phyloP scores from a whole-genome alignment of 2,329 filamentous ascomycete genomes.

The Paracorniculantispora psalliotae region DNA sequence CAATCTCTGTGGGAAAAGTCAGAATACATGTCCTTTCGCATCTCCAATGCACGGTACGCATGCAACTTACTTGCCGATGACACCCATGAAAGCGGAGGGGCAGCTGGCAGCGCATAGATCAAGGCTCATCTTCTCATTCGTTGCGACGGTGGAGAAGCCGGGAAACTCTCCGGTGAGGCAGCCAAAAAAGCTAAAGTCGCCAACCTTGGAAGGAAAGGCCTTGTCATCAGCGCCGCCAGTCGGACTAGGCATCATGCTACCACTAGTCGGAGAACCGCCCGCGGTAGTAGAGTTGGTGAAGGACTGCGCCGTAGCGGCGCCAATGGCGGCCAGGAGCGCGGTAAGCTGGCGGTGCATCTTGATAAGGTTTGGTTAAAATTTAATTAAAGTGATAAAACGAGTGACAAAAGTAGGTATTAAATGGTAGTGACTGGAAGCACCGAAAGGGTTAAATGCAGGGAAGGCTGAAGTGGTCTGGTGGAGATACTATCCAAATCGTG shows the following conservation, averaged over 20 bases:
- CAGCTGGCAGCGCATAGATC: conserved; percentile 24
- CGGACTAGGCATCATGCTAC: background rate
- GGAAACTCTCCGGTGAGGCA: conserved; percentile 22
- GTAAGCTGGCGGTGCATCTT: background rate
- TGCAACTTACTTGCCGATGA: conserved; percentile 20
- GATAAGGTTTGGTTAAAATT: background rate
- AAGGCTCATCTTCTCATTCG: conserved; percentile 19
- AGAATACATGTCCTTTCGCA: no score
- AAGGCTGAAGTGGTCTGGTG: no score
- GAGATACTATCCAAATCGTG: no score
- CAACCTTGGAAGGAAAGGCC: conserved; percentile 18
- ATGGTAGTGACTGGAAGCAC: no score
- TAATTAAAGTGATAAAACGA: background rate
- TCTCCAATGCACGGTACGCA: background rate
- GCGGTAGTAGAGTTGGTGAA: background rate
- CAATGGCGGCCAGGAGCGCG: background rate
- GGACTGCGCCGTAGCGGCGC: background rate
- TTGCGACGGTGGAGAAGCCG: conserved; percentile 17
- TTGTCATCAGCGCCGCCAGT: background rate
- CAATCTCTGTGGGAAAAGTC: conserved; percentile 21
- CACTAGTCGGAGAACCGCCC: no score
- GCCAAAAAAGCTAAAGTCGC: conserved; percentile 23
- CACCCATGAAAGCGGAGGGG: conserved; percentile 22
- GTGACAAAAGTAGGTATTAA: background rate
- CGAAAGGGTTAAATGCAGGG: no score